phyloP scores from a whole-genome alignment of 306 rosid species.

The Neltuma alba region DNA sequence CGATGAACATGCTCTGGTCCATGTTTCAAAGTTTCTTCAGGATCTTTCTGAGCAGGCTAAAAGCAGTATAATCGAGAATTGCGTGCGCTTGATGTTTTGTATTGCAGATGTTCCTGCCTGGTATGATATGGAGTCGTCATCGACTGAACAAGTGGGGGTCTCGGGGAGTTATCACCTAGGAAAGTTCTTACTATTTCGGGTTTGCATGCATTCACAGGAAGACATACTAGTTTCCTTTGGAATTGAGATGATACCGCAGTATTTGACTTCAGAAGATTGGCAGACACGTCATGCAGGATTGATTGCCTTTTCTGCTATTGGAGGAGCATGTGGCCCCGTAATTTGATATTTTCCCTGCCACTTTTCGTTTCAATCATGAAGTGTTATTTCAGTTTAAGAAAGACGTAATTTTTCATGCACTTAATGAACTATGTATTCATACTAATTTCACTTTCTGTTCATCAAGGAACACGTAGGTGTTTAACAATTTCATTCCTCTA shows the following conservation, averaged over 20 bases:
- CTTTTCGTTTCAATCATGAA: not conserved
- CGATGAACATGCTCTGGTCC: not conserved
- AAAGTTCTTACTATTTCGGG: constrained; percentile 5
- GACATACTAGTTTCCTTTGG: not conserved
- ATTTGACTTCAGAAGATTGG: constrained; percentile 6
- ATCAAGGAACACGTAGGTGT: not conserved
- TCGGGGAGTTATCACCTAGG: not conserved
- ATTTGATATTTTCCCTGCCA: not conserved
- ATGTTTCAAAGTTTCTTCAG: not conserved
- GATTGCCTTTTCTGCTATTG: not conserved
- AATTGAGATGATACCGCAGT: not conserved
- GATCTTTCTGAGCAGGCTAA: not conserved
- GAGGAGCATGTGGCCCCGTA: not conserved
- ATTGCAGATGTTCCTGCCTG: constrained; percentile 18
- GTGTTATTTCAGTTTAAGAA: not conserved
- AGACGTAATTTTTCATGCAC: not conserved
- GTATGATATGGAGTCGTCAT: not conserved
- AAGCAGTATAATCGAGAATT: not conserved
- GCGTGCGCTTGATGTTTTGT: constrained; percentile 12
- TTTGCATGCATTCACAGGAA: not conserved
- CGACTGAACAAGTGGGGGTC: not conserved
- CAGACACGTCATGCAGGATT: constrained; percentile 30
- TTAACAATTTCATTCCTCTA: not conserved
- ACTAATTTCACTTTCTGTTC: not conserved
- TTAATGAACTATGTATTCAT: not conserved